Percentiles rank a stretch among this genome's conserved stretches.
phyloP scores from a whole-genome alignment of 176 grass and related monocot genomes.

The Lolium multiflorum region DNA sequence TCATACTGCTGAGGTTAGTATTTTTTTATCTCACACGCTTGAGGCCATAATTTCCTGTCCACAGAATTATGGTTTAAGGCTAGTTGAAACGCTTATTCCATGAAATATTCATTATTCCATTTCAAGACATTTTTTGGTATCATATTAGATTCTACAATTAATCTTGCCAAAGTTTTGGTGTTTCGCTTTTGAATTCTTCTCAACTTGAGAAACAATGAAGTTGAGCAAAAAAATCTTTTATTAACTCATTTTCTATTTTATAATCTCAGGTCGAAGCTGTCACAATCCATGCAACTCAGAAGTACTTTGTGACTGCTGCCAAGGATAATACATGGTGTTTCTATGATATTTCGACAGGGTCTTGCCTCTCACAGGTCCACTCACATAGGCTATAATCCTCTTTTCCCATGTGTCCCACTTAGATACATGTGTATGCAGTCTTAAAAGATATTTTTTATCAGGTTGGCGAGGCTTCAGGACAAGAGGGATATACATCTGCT shows the following conservation, averaged over 20 bases:
- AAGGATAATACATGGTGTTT: conserved; percentile 99
- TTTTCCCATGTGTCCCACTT: neutral
- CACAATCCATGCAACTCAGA: conserved; percentile 94
- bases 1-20: conserved; percentile 84
- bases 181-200: conserved; percentile 35
- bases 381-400: neutral
- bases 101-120: conserved; percentile 5
- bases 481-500: conserved; percentile 92
- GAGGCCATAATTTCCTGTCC: neutral
- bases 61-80: conserved; percentile 18
- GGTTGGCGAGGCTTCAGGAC: conserved; percentile 73
- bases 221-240: conserved; percentile 45
- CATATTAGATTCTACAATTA: conserved; percentile 15
- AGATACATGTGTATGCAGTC: conserved; percentile 14
- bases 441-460: conserved; percentile 40
- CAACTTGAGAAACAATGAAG: conserved; percentile 21
- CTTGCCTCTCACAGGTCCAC: conserved; percentile 88
- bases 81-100: neutral
- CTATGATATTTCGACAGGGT: conserved; percentile 92
- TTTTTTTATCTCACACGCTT: conserved; percentile 13
- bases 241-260: neutral
- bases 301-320: conserved; percentile 88
- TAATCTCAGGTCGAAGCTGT: conserved; percentile 88
- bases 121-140: neutral
- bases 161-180: neutral